Evolutionary conservation across 306 rosid species (phyloP), one percentile per base, ranked within the genome.

Genomic region (Boehmeria nivea): DNA sequence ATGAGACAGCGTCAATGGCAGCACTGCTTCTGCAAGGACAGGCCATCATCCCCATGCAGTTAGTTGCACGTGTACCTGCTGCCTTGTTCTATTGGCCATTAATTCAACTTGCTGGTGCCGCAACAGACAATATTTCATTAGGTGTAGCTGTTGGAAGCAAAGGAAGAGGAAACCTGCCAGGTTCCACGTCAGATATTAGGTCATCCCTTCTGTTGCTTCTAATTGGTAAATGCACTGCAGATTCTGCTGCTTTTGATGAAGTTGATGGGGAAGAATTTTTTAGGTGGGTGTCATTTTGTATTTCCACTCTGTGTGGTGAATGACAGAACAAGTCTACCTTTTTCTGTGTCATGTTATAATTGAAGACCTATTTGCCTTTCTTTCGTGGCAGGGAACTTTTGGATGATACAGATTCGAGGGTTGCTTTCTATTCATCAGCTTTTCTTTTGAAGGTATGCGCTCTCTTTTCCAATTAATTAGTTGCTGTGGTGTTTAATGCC

Each of bases 121-220:
- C 95, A 60, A 85, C 99, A 17, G 99, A 93, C 65, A 86, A 88
- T 60, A 81, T 93, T 63, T 85, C 99, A 12, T 59, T 93, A 66
- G 99, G 99, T 67, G 82, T 93, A 67, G 87, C 99, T 21, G 99
- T 93, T 63, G 99, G 96, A 76, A 93, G 99, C 81, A 82, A 93
- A 79, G 99, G 95, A 69, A 85, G 95, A 76, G 99, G 94, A 67
- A 93, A 79, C 79, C 81, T 87, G 57, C 96, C 96, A 16, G 99
- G 99, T 63, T 85, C 96, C 10, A 83, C 94, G 16, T 93, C 99
- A 10, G 99, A 93, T 76, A 93, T 93, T 54, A 89, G 99, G 38
- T 86, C 99, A 52, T 69, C 87, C 54, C 94, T 93, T 68, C 76
- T 93, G 49, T 78, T 93, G 57, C 99, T 93, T 70, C 83, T 93